Evolutionary conservation across 208 protist genomes (phyloP), one percentile per base, ranked within the genome.

Genomic region (Trypanosoma boissoni): DNA sequence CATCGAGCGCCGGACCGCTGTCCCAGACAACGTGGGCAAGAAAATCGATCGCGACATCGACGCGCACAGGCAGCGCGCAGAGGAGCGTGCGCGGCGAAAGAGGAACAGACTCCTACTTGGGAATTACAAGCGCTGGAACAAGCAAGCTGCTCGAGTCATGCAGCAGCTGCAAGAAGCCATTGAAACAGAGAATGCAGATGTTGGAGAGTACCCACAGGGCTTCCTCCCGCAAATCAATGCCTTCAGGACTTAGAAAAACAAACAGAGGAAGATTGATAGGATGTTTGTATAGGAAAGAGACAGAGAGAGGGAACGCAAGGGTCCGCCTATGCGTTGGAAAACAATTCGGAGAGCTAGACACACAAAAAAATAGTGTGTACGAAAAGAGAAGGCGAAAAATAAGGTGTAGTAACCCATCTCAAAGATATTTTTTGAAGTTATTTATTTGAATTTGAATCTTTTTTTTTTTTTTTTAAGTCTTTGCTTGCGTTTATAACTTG

Each of bases 101-200:
- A 57, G 71, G 39, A 72, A 89, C 58, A 63, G 64, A 9, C 58
- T 74, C 10, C 62, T 90, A 28, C 5, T 9, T 18, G 79, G 80
- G 60, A 86, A 88, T 51, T 95, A 85, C 68, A 52, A 50, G 18
- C 76, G 78, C 29, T 95, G 88, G 85, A 95, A 92, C 56, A 61
- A 74, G 39, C 76, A 81, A 1, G 87, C 83, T 1, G 76, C 78
- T 3, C 79, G 74, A 50, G 85, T 94, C 23, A 80, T 94, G 58
- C 61, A 72, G 21, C 79, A 91, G 29, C 60, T 94, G 43, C 62
- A 73, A 0, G 64, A 75, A 5, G 67, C 54, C 0, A 50, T 86
- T 24, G 41, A 46, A 18, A 49, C 66, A 8, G 67, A 77, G 46
- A 50, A 77, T 9, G 27, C 18, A 16, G 10, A 18, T 26, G 3